Evolutionary conservation across 257 asterid species (phyloP).

Genomic region (Nicotiana sylvestris): DNA sequence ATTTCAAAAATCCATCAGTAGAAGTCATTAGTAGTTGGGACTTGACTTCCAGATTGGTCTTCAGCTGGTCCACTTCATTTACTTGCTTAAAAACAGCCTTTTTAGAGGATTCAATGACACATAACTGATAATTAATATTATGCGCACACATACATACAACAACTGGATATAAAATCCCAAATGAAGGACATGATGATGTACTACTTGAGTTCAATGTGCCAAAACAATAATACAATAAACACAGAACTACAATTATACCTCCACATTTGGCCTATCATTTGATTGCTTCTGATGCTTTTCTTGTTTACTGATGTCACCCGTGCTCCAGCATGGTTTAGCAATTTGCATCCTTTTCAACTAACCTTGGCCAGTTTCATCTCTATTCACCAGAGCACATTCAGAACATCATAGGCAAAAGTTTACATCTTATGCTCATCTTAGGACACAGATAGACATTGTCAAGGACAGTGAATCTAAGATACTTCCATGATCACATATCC

Average conservation of each 20-base stretch:
- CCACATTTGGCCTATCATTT: not conserved
- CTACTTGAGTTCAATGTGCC: not conserved
- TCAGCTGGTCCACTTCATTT: constrained; percentile 6
- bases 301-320: not conserved
- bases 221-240: not conserved
- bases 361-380: not conserved
- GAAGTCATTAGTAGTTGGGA: too few relatives aligned
- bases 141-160: not conserved
- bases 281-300: constrained; percentile 1
- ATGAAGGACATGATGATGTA: not conserved
- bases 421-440: not conserved
- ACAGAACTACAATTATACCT: not conserved
- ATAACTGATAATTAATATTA: not conserved
- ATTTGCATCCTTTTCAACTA: not conserved
- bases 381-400: not conserved
- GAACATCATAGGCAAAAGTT: not conserved
- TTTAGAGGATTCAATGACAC: not conserved
- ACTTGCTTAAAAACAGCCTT: not conserved
- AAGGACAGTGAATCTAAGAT: not conserved
- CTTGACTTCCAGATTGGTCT: too few relatives aligned
- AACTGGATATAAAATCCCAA: not conserved
- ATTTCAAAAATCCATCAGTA: too few relatives aligned
- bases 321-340: not conserved
- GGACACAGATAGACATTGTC: too few relatives aligned
- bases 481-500: not conserved